Evolutionary conservation across 148 eudicot species (phyloP).

Genomic region (Persicaria tinctoria): DNA sequence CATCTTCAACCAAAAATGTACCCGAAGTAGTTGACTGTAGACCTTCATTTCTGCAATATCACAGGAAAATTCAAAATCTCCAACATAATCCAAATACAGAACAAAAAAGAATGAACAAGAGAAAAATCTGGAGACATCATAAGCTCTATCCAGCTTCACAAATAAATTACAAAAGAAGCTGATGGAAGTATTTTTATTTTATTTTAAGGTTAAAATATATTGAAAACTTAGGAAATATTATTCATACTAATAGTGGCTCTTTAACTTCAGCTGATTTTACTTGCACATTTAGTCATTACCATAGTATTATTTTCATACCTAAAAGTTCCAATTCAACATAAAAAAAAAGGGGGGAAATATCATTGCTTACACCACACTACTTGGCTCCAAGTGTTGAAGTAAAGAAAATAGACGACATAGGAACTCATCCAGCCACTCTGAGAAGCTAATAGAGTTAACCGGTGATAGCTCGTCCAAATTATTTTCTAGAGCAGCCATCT

Average conservation of each 20-base stretch:
- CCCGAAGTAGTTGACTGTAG: slow-evolving; percentile 62
- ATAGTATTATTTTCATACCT: neutral
- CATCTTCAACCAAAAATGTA: slow-evolving; percentile 95
- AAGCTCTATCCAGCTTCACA: neutral
- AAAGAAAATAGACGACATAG: slow-evolving; percentile 81
- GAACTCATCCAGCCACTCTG: slow-evolving; percentile 99
- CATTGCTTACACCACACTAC: slow-evolving; percentile 67
- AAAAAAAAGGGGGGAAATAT: slow-evolving; percentile 1
- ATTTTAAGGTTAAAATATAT: too few species aligned
- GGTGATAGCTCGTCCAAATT: slow-evolving; percentile 39
- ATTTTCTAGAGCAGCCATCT: slow-evolving; percentile 78
- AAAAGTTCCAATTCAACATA: neutral
- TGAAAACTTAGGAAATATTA: neutral
- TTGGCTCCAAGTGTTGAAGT: slow-evolving; percentile 93
- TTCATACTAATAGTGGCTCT: neutral
- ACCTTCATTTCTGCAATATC: slow-evolving; percentile 67
- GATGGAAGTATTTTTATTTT: neutral
- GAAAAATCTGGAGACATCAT: neutral
- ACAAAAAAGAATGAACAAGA: neutral
- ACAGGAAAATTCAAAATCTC: slow-evolving; percentile 15
- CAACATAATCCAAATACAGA: slow-evolving; percentile 5
- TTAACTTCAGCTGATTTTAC: neutral
- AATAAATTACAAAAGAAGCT: neutral
- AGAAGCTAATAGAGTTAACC: slow-evolving; percentile 52
- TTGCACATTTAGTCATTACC: neutral